Base-by-base conservation (phyloP, 768 basidiomycete genomes). In the Hygrocybe coccinea region DNA sequence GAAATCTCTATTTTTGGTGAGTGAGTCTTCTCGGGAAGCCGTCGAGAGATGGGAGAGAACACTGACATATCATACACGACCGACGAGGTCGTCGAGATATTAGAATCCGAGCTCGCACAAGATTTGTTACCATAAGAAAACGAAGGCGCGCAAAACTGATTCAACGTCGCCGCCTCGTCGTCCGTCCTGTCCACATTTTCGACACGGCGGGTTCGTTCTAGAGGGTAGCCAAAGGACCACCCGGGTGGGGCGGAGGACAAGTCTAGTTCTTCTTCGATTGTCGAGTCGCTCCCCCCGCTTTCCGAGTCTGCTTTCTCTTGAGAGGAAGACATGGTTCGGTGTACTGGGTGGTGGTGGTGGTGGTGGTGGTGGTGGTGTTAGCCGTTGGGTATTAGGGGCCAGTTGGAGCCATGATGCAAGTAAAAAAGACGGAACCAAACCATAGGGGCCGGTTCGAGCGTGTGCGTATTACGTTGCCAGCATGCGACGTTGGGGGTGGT, bases 1-100 rank as follows among this genome's bases (percentile, higher is more conserved):
- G 54, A 64, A 72, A 56, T 69, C 63, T 33, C 69, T 74, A 39
- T 49, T n/a, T 29, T 56, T 19, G 55, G 57, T 38, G 15, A 35
- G 9, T 34, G 21, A 54, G 35, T 29, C 15, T 7, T n/a, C n/a
- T n/a, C n/a, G n/a, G n/a, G n/a, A n/a, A n/a, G n/a, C n/a, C n/a
- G 29, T 21, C n/a, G 33, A 54, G 5, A 45, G n/a, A 19, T 22
- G 14, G 34, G 19, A 36, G 34, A 33, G 29, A 17, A 34, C 1
- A 52, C 71, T 21, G 44, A 71, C 71, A 67, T 64, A 55, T 71
- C 67, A 56, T 67, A 67, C 10, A 64, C 56, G 17, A 67, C 55
- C 6, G 68, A 69, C 17, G 71, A 73, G 6, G 62, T 60, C 17
- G 65, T 64, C 3, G 69, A 71, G 11, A 59, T 62, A 25, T 63